phyloP scores from a whole-genome alignment of 129 eudicot genomes.

The Dittrichia graveolens region DNA sequence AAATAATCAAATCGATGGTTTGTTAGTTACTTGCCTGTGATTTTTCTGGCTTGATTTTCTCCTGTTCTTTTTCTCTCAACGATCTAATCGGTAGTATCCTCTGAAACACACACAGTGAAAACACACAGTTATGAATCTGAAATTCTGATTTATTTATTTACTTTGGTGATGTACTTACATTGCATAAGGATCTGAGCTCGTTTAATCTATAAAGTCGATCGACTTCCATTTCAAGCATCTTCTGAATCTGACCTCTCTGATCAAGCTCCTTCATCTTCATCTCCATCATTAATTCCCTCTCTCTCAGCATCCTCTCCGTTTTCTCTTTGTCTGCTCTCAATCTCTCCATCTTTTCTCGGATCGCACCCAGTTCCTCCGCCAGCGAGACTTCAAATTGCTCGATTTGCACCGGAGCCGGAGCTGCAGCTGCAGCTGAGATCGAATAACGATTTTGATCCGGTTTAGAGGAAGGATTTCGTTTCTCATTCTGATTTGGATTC shows the following conservation, averaged over 20 bases:
- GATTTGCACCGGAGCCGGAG: conserved; percentile 33
- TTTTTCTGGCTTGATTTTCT: conserved; percentile 49
- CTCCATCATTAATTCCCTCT: conserved; percentile 58
- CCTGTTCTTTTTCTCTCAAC: conserved; percentile 64
- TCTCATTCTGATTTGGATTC: conserved; percentile 36
- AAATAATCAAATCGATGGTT: neutral
- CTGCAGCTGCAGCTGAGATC: conserved; percentile 8
- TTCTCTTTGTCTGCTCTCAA: conserved; percentile 61
- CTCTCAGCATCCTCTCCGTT: conserved; percentile 63
- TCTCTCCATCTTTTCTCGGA: conserved; percentile 63
- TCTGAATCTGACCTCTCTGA: conserved; percentile 74
- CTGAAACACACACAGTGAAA: conserved; percentile 22
- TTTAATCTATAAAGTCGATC: conserved; percentile 79
- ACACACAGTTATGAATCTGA: neutral
- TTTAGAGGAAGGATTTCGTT: neutral
- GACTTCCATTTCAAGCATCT: conserved; percentile 71
- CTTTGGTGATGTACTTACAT: conserved; percentile 36
- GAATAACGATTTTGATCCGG: neutral
- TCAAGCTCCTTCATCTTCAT: conserved; percentile 54
- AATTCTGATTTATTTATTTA: neutral
- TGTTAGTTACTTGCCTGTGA: conserved; percentile 31
- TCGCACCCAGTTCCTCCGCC: conserved; percentile 78
- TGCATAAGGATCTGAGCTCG: conserved; percentile 59
- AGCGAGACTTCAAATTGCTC: conserved; percentile 65
- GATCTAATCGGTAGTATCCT: conserved; percentile 66